Evolutionary conservation across 495 filamentous ascomycete species (phyloP), one percentile per base, ranked within the genome.

Genomic region (Antarctomyces pellizariae): DNA sequence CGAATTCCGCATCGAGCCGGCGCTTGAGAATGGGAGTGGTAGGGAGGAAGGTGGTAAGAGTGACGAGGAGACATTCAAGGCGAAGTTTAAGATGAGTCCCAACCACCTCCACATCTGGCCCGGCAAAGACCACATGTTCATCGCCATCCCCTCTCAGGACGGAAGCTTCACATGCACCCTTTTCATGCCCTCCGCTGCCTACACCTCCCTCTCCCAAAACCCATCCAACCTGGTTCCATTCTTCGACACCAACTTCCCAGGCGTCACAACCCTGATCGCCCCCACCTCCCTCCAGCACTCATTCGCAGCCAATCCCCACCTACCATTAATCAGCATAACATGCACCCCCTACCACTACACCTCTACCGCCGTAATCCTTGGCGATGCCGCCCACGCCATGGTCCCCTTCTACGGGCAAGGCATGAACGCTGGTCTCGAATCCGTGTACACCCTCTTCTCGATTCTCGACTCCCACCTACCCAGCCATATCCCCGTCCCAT

Each of bases 101-200:
- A 75, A 91, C 44, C 79, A 95, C 40, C 61, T 99, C 1, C 86
- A 99, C 45, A 99, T 99, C 49, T 99, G 86, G 86, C 86, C 86
- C 1, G 78, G 73, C 13, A 67, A 67, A 35, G 64, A 77, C 7
- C 75, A 79, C 43, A 95, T 99, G 86, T 99, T 99, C 49, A 95
- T 99, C 39, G 86, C 86, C 11, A 76, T 99, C 14, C 84, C 86
- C 0, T 8, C 13, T 18, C 30, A 66, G 59, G 82, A 95, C 45
- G 74, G 74, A 32, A 75, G 78, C 1, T 99, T 99, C 42, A 95
- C 84, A 0, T 92, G 80, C 48, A 99, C 86, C 0, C 54, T 99
- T 7, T 99, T 99, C 48, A 66, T 84, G 5, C 71, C 78, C 0
- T 57, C 69, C 9, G 33, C 45, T 1, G 42, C 58, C 10, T 82